Conservation (phyloP, 306 rosid species). For the Dalbergia oliveri region DNA sequence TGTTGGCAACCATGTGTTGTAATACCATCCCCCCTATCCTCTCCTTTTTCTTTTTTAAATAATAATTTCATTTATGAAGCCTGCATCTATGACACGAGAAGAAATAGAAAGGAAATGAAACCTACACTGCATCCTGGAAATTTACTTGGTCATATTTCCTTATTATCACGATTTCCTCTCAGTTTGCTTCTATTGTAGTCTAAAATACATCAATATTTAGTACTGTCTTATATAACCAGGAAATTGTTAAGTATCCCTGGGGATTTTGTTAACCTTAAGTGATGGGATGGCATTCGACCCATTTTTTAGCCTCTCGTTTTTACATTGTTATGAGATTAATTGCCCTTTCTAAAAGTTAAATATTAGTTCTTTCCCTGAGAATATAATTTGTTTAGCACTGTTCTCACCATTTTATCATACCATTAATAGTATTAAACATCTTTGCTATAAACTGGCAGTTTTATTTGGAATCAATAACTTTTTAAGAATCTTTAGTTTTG, state of each 20-base stretch:
- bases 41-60: background rate
- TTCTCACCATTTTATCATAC: too few relatives aligned
- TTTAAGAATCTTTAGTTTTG: too few relatives aligned
- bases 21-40: background rate
- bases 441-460: too few relatives aligned
- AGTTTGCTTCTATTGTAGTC: background rate
- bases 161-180: background rate
- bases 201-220: background rate
- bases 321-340: too few relatives aligned
- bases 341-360: too few relatives aligned
- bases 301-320: too few relatives aligned
- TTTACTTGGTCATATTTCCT: background rate
- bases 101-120: slow-evolving; percentile 46
- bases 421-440: too few relatives aligned
- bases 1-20: slow-evolving; percentile 52
- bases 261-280: too few relatives aligned
- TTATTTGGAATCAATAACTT: too few relatives aligned
- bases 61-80: slow-evolving; percentile 19
- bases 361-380: too few relatives aligned
- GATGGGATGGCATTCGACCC: too few relatives aligned
- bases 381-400: too few relatives aligned
- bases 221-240: background rate
- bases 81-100: slow-evolving; percentile 36
- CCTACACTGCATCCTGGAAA: slow-evolving; percentile 21
- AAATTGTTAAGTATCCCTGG: background rate